Conservation (phyloP, 2,329 filamentous ascomycete species). For the Stachybotrys echinatus region DNA sequence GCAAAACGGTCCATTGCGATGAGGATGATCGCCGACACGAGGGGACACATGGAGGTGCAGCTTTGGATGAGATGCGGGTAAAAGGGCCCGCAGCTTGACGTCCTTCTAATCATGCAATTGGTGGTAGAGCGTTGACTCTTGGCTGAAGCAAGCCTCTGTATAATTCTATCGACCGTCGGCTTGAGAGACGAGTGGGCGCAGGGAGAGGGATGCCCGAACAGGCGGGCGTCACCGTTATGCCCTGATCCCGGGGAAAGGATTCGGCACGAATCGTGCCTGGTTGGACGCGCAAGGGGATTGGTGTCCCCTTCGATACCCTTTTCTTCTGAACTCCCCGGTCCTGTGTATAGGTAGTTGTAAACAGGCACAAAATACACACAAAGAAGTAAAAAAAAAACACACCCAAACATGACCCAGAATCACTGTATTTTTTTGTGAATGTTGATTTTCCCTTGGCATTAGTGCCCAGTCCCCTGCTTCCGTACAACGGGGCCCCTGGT, state of each 20-base stretch:
- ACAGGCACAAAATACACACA: slow-evolving; percentile 31
- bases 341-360: slow-evolving; percentile 33
- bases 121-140: not conserved
- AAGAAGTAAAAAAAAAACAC: slow-evolving; percentile 23
- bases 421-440: no score
- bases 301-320: slow-evolving; percentile 11
- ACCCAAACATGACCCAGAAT: not conserved
- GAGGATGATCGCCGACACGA: slow-evolving; percentile 17
- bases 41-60: slow-evolving; percentile 13
- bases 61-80: slow-evolving; percentile 10
- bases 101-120: not conserved
- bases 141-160: slow-evolving; percentile 16
- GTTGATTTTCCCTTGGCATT: no score
- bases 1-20: slow-evolving; percentile 20
- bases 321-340: slow-evolving; percentile 16
- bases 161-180: slow-evolving; percentile 20
- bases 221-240: no score
- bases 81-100: slow-evolving; percentile 6
- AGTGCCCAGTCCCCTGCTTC: no score
- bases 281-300: slow-evolving; percentile 15
- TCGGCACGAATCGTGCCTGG: slow-evolving; percentile 13
- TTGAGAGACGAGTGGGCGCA: slow-evolving; percentile 10
- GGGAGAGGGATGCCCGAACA: no score
- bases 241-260: slow-evolving; percentile 13
- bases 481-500: not conserved